A percentile compares a stretch with the other conserved stretches of the same genome.
Conservation (phyloP, 1,139 yeast species). For the Taiozyma sp. region DNA sequence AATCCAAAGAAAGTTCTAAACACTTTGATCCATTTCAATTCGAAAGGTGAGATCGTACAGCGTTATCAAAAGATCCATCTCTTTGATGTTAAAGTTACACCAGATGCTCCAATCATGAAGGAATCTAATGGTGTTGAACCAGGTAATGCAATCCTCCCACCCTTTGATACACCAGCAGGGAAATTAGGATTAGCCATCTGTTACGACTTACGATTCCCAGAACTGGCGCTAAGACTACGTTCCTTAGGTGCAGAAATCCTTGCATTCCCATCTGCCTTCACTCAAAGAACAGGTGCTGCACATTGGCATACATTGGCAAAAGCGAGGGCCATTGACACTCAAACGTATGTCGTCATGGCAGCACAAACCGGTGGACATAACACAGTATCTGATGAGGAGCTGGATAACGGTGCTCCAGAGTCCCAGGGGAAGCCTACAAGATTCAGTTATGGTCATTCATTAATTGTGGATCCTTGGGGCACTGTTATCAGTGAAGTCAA, state of each 20-base stretch:
- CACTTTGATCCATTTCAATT: constrained; percentile 65
- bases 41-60: constrained; percentile 57
- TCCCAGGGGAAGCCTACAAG: constrained; percentile 29
- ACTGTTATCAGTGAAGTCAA: constrained; percentile 59
- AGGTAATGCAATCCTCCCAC: constrained; percentile 51
- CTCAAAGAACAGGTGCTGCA: constrained; percentile 83
- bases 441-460: constrained; percentile 77
- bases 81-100: constrained; percentile 78
- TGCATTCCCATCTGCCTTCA: constrained; percentile 88
- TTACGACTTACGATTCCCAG: constrained; percentile 89
- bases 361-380: constrained; percentile 85
- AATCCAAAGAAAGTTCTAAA: constrained; percentile 51
- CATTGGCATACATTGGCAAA: constrained; percentile 83
- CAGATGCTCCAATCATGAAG: constrained; percentile 70
- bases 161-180: constrained; percentile 59
- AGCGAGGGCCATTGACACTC: constrained; percentile 86
- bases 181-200: constrained; percentile 74
- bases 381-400: constrained; percentile 33
- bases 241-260: constrained; percentile 72
- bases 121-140: constrained; percentile 74
- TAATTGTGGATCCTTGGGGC: constrained; percentile 93
- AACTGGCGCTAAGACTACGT: constrained; percentile 62
- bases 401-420: constrained; percentile 31
- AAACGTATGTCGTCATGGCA: constrained; percentile 83
- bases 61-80: constrained; percentile 83